Base-by-base conservation (phyloP, 1,139 yeast species). In the Debaryomyces fabryi region DNA sequence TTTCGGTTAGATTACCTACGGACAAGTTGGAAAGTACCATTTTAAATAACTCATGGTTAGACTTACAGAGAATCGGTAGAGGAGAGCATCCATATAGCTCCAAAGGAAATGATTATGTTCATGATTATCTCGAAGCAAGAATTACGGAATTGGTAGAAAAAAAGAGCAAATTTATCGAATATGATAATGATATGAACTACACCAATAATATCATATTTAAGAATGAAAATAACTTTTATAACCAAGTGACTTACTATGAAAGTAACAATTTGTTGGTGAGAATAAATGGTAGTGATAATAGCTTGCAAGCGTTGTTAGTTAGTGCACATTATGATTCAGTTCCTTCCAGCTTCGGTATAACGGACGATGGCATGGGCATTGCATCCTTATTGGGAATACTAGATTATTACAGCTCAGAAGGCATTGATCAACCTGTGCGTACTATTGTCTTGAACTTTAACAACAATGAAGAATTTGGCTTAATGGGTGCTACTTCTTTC, bases 321-420 rank as follows among this genome's bases (percentile, higher is more conserved):
- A 86, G 96, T 55, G 92, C 97, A 3, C 97, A 92, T 67, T 92
- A 72, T 60, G 97, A 92, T 68, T 84, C 95, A 7, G 97, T 91
- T 2, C 96, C 97, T 13, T 82, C 96, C 3, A 85, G 92, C 12
- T 82, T 74, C 60, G 97, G 98, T 25, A 83, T 95, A 4, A 91
- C 97, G 6, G 98, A 92, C 64, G 97, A 89, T 62, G 97, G 97
- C 0, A 85, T 86, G 72, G 97, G 97, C n/a, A 76, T 89, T 51
- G 96, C 93, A 1, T 79, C 93, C 6, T 71, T 90, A 77, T 71
- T 91, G 39, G 96, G 93, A 1, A 71, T 88, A 2, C 69, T 91
- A 51, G 73, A 82, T 41, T 69, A 81, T 55, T 80, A 74, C 55
- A 62, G 81, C 1, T 53, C 59, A 0, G 59, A 69, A 0, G 65